Evolutionary conservation across 2,329 filamentous ascomycete species (phyloP).

Genomic region (Phyllosticta capitalensis): DNA sequence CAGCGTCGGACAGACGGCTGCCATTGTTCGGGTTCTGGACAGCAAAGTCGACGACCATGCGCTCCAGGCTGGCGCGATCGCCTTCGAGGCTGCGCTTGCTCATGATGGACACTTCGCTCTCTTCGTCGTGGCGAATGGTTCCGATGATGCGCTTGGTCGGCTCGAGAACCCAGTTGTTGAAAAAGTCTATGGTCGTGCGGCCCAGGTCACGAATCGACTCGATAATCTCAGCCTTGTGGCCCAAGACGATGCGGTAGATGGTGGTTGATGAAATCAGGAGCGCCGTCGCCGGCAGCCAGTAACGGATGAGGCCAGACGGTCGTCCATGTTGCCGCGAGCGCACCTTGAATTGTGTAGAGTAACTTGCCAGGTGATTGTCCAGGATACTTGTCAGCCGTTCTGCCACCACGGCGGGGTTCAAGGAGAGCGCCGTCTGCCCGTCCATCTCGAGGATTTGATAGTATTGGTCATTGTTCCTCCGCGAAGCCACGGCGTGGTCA

Average conservation of each 20-base stretch:
- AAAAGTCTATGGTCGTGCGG: conserved; percentile 75
- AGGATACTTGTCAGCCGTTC: conserved; percentile 62
- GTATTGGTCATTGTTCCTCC: conserved; percentile 43
- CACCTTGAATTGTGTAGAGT: conserved; percentile 47
- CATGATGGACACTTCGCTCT: conserved; percentile 93
- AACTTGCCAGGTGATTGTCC: conserved; percentile 55
- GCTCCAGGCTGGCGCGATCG: conserved; percentile 82
- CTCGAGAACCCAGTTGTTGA: conserved; percentile 91
- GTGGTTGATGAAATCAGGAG: conserved; percentile 71
- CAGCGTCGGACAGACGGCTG: conserved; percentile 51
- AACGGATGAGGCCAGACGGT: conserved; percentile 66
- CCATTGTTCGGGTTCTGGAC: conserved; percentile 65
- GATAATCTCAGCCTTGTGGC: conserved; percentile 64
- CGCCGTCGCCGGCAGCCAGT: conserved; percentile 71
- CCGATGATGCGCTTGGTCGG: conserved; percentile 73
- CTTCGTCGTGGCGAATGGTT: conserved; percentile 87
- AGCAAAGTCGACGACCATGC: conserved; percentile 97
- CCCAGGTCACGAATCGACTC: conserved; percentile 75
- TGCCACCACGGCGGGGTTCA: conserved; percentile 48
- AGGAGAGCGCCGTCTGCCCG: conserved; percentile 16
- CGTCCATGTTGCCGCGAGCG: conserved; percentile 60
- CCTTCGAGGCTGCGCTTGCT: conserved; percentile 84
- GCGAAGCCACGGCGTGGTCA: conserved; percentile 46
- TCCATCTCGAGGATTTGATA: conserved; percentile 33
- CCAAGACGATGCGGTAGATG: conserved; percentile 67